Evolutionary conservation across 2,329 filamentous ascomycete species (phyloP), one percentile per base, ranked within the genome.

Genomic region (Colletotrichum sp.): DNA sequence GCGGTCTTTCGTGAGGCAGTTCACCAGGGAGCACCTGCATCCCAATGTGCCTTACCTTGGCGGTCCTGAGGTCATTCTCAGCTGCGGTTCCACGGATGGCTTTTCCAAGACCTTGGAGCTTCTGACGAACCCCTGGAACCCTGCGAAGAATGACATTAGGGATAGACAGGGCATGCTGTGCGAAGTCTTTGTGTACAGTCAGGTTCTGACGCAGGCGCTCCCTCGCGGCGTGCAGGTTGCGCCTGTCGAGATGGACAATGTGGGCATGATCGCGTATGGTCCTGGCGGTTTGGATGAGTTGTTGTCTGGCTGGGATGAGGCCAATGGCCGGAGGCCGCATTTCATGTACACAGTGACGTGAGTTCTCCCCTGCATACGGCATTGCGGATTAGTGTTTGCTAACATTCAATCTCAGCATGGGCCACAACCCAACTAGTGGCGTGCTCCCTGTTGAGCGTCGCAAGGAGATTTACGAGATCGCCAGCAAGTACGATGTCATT

Each of bases 311-410:
- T 98, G 96, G 96, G 94, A 98, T 83, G 87, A 88, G 63, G 87
- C 87, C 55, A 93, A 90, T 80, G 96, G 96, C 1, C 93, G 92
- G 81, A 89, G 94, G 74, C 96, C 96, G 55, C 94, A 96, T 83
- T 83, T 98, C 78, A 90, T 98, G 87, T 98, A 98, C 83, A 98
- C 95, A 3, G 94, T 98, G 78, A 96, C 95, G 92, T 95, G 84
- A 90, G 93, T 48, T 52, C 66, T 26, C 4, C 21, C 34, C 9
- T 48, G 36, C 21, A 18, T 67, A 14, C 60, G 72, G 34, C 36
- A 18, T 26, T 7, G 43, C 4, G 16, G 4, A 26, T 18, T 7
- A 7, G n/a, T 24, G 36, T n/a, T 72, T 43, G 55, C 79, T 81
- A 68, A 82, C 71, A 65, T 61, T 7, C 4, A 6, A 18, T 13